phyloP scores from a whole-genome alignment of 2,329 filamentous ascomycete species.

The Pestalotiopsis sp. region DNA sequence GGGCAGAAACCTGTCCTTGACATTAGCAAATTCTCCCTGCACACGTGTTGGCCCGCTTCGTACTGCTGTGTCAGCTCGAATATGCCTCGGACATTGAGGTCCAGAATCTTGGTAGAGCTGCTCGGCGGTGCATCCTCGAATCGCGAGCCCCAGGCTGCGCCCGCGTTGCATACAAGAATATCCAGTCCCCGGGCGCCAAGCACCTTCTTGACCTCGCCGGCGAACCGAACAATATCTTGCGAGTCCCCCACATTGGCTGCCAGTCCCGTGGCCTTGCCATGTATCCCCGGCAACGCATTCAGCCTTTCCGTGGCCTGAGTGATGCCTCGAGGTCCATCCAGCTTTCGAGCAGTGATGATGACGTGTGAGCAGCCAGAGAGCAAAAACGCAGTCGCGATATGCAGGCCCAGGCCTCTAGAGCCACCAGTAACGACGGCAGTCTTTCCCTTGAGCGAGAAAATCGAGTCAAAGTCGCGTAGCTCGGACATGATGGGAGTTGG shows the following conservation, averaged over 20 bases:
- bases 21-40: constrained; percentile 4
- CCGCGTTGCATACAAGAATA: constrained; percentile 73
- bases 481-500: constrained; percentile 26
- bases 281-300: constrained; percentile 62
- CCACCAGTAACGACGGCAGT: constrained; percentile 33
- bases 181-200: constrained; percentile 61
- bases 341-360: constrained; percentile 75
- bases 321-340: constrained; percentile 55
- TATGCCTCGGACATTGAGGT: constrained; percentile 71
- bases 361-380: constrained; percentile 72
- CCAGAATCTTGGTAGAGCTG: constrained; percentile 69
- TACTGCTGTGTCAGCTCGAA: constrained; percentile 68
- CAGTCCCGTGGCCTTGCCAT: constrained; percentile 62
- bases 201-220: constrained; percentile 56
- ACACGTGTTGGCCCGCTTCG: not conserved
- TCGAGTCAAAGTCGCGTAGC: constrained; percentile 27
- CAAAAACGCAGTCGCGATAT: constrained; percentile 68
- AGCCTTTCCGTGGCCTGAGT: constrained; percentile 67
- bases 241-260: constrained; percentile 68
- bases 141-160: constrained; percentile 69
- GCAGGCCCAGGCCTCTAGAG: constrained; percentile 62
- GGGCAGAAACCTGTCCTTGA: constrained; percentile 18
- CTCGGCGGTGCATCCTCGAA: constrained; percentile 66
- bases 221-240: constrained; percentile 63
- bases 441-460: constrained; percentile 37